These are phyloP conservation scores for Chlorella variabilis DNA, from an alignment of 163 green algal genomes.

Conservation along the genomic window DNA sequence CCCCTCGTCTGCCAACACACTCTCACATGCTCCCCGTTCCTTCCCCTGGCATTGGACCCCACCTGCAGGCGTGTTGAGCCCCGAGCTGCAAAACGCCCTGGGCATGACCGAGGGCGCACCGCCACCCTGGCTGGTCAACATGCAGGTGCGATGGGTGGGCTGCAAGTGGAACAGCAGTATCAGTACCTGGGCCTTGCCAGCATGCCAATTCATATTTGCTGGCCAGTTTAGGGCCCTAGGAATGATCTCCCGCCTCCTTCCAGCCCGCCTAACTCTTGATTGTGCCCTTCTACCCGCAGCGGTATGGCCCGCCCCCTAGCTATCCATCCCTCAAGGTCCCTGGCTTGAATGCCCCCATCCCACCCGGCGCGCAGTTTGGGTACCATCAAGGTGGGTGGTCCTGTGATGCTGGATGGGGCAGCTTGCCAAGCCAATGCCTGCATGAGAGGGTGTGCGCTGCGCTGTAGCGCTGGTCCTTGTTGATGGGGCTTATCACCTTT, in stretches of 20 bases:
- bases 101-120: constrained; percentile 83
- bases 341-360: constrained; percentile 97
- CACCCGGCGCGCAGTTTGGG: constrained; percentile 83
- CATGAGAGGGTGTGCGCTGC: too few species aligned
- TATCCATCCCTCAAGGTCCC: constrained; percentile 88
- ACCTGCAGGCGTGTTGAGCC: constrained; percentile 29
- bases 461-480: too few species aligned
- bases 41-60: too few species aligned
- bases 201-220: too few species aligned
- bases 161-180: neutral
- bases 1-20: too few species aligned
- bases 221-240: too few species aligned
- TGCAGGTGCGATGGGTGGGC: constrained; percentile 60
- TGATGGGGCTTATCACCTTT: too few species aligned
- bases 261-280: too few species aligned
- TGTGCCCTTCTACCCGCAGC: constrained; percentile 58
- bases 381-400: constrained; percentile 73
- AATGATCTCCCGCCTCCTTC: too few species aligned
- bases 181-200: neutral
- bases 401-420: neutral
- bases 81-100: constrained; percentile 71
- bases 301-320: constrained; percentile 96
- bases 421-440: too few species aligned
- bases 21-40: neutral
- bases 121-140: constrained; percentile 98